Percentiles rank a stretch among this genome's conserved stretches.
These are phyloP conservation scores for Pythium aristosporum DNA, from an alignment of 352 stramenopile species.

Conservation along the genomic window DNA sequence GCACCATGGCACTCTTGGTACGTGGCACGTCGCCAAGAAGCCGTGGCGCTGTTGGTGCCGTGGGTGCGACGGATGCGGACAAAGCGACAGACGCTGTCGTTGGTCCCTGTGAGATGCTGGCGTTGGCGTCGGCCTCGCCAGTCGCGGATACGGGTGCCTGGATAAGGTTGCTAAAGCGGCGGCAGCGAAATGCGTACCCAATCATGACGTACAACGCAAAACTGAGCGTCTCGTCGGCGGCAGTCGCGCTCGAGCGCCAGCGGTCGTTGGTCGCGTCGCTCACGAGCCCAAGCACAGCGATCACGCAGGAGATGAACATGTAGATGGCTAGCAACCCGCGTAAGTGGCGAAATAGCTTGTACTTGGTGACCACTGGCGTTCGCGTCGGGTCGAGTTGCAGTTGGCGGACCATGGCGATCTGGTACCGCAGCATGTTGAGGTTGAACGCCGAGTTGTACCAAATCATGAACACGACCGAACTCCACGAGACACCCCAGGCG, in stretches of 20 bases:
- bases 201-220: slow-evolving; percentile 43
- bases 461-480: slow-evolving; percentile 57
- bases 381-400: slow-evolving; percentile 41
- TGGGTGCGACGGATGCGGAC: slow-evolving; percentile 23
- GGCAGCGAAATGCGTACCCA: slow-evolving; percentile 61
- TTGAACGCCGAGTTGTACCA: slow-evolving; percentile 75
- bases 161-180: slow-evolving; percentile 51
- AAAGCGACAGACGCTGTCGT: neutral
- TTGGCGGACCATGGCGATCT: slow-evolving; percentile 60
- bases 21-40: slow-evolving; percentile 7
- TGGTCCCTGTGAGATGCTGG: no score
- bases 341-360: slow-evolving; percentile 59
- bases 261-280: slow-evolving; percentile 35
- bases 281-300: slow-evolving; percentile 43
- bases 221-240: slow-evolving; percentile 42
- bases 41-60: neutral
- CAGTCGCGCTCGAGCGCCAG: slow-evolving; percentile 37
- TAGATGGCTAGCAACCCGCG: slow-evolving; percentile 48
- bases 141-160: slow-evolving; percentile 20
- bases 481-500: slow-evolving; percentile 56
- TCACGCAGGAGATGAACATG: slow-evolving; percentile 49
- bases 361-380: slow-evolving; percentile 68
- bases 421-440: slow-evolving; percentile 67
- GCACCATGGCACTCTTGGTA: slow-evolving; percentile 25
- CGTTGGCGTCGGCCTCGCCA: neutral